A percentile compares a stretch with the other conserved stretches of the same genome.
Conservation (phyloP, 2,329 filamentous ascomycete species). For the Mycosphaerella sp. region DNA sequence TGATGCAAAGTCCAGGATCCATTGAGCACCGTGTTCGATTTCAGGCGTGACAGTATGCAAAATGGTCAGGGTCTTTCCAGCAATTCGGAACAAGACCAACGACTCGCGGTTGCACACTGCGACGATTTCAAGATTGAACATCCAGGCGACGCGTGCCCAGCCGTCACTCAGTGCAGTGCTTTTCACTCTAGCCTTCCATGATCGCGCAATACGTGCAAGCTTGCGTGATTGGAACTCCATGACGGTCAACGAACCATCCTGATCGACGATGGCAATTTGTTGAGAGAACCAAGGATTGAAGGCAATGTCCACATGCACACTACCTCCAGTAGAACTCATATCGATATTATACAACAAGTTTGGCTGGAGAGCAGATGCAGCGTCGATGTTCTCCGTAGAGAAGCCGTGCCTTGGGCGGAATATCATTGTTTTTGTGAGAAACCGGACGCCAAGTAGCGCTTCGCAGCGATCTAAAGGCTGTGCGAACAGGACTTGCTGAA, state of each 20-base stretch:
- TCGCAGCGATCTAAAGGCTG: conserved; percentile 37
- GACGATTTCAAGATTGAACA: conserved; percentile 43
- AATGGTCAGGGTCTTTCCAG: conserved; percentile 14
- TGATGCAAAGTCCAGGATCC: conserved; percentile 53
- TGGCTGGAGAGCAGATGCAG: conserved; percentile 49
- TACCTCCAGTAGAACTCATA: conserved; percentile 48
- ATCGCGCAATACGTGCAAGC: conserved; percentile 10
- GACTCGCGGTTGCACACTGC: conserved; percentile 47
- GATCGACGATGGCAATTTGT: conserved; percentile 61
- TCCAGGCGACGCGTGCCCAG: conserved; percentile 48
- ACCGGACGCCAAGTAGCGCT: conserved; percentile 47
- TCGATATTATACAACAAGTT: conserved; percentile 52
- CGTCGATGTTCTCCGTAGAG: not conserved
- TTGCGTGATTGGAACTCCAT: conserved; percentile 50
- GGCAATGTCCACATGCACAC: conserved; percentile 54
- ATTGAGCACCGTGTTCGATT: conserved; percentile 31
- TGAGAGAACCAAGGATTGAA: conserved; percentile 58
- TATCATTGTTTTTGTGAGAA: conserved; percentile 41
- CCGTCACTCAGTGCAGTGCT: conserved; percentile 40
- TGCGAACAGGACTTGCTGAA: conserved; percentile 51
- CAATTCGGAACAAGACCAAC: conserved; percentile 34
- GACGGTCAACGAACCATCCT: conserved; percentile 59
- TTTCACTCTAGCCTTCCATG: conserved; percentile 7
- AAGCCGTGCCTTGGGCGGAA: conserved; percentile 40
- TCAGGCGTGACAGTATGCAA: conserved; percentile 28